These are phyloP conservation scores for Coelastrella sp. DNA, from an alignment of 139 green algal genomes.

Conservation along the genomic window DNA sequence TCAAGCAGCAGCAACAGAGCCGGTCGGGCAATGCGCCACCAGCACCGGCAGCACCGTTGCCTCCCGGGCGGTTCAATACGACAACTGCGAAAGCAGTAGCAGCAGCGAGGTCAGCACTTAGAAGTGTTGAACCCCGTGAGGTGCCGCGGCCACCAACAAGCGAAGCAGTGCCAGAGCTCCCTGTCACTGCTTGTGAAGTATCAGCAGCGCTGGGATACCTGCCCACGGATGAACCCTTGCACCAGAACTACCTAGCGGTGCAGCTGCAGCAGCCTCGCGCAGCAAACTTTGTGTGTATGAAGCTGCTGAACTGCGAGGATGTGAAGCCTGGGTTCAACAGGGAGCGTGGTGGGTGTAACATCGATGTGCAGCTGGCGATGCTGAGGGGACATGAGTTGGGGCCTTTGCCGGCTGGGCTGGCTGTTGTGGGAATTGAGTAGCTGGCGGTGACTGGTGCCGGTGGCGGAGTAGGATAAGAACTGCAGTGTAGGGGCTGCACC, in stretches of 20 bases:
- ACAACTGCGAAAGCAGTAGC: background rate
- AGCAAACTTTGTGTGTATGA: slow-evolving; percentile 5
- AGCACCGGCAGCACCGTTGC: too few species aligned
- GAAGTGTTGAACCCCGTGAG: background rate
- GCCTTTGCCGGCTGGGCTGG: background rate
- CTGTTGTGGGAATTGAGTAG: background rate
- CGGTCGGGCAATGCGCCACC: too few species aligned
- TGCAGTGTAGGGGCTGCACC: too few species aligned
- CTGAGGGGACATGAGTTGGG: slow-evolving; percentile 2
- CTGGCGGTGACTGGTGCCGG: too few species aligned
- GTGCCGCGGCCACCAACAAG: background rate
- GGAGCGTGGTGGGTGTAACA: slow-evolving; percentile 17
- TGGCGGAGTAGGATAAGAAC: too few species aligned
- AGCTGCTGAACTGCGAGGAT: slow-evolving; percentile 29
- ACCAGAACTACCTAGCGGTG: background rate
- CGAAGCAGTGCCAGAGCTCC: background rate
- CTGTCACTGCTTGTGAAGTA: background rate
- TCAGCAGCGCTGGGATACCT: background rate
- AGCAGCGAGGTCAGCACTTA: background rate
- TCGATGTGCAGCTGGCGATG: slow-evolving; percentile 32
- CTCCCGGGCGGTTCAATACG: too few species aligned
- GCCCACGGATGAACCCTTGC: background rate
- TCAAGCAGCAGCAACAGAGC: background rate
- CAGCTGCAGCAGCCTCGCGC: slow-evolving; percentile 2
- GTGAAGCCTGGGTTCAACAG: slow-evolving; percentile 22